phyloP scores from a whole-genome alignment of 257 asterid genomes.

The Fraxinus anomala region DNA sequence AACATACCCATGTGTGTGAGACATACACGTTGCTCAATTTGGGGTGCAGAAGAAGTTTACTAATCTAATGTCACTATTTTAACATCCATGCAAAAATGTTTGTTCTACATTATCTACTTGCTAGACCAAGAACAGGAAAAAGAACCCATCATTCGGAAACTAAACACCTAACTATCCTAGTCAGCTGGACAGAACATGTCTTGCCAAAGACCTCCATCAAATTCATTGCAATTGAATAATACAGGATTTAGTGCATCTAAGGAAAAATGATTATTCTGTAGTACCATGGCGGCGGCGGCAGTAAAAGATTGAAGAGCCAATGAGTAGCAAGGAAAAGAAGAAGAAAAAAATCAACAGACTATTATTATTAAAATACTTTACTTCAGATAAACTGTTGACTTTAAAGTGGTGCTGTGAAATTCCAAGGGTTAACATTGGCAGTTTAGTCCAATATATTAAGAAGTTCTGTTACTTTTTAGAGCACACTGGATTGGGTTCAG shows the following conservation, averaged over 20 bases:
- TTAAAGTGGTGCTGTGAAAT: background rate
- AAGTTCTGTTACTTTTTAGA: background rate
- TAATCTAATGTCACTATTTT: background rate
- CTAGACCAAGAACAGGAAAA: background rate
- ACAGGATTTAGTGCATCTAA: background rate
- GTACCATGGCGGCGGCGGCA: background rate
- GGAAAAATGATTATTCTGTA: background rate
- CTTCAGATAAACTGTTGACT: background rate
- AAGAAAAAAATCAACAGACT: background rate
- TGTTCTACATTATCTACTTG: background rate
- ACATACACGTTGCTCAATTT: background rate
- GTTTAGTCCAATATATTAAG: background rate
- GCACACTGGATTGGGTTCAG: constrained; percentile 18
- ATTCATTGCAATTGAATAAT: background rate
- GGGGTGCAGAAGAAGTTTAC: background rate
- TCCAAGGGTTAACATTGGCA: background rate
- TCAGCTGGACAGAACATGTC: background rate
- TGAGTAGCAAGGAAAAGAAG: background rate
- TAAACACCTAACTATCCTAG: background rate
- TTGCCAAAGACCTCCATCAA: background rate
- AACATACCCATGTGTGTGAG: background rate
- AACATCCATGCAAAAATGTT: background rate
- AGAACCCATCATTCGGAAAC: background rate
- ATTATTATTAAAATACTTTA: background rate
- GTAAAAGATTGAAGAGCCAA: background rate